Evolutionary conservation across 345 rosid genomes (phyloP), one percentile per base, ranked within the genome.

Genomic region (Gossypium thurberi): DNA sequence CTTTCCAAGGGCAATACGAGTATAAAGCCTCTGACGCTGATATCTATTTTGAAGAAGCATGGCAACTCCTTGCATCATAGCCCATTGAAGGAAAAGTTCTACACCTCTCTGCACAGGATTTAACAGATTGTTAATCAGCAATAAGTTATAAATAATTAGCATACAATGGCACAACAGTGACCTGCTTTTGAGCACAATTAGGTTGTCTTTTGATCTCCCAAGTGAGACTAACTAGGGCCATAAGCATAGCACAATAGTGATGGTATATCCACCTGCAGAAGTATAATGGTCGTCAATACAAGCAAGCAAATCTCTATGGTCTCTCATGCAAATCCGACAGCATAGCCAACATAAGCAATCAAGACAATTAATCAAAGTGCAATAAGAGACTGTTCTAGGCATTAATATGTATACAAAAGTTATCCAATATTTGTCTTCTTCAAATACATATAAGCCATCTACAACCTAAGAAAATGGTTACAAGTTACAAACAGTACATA

Each of bases 201-300:
- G 99, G 97, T 76, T 92, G 94, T 69, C 99, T 97, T 86, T 90
- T 90, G 77, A 95, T 93, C 81, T 93, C 99, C 98, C 98, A 93
- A 46, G 99, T 93, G 83, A 96, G 97, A 84, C 99, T 96, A 74
- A 93, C 98, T 62, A 96, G 85, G 52, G 99, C 97, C 99, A 96
- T 96, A 18, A 83, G 59, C 97, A 95, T 84, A 58, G 99, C 98
- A 79, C 89, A 95, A 76, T 93, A 95, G 78, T 95, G 99, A 87
- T 95, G 99, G 81, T 89, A 87, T 75, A 95, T 84, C 99, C 99
- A 93, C 99, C 99, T 95, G 86, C 65, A 77, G 77, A 84, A 76
- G 67, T 78, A 81, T 40, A 18, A 66, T 66, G 26, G 33, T 46
- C 42, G 25, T 46, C 42, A 33, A 33, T 33, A 7, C 43, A 48